These are phyloP conservation scores for Lycium ferocissimum DNA, from an alignment of 257 asterid species.

Conservation along the genomic window DNA sequence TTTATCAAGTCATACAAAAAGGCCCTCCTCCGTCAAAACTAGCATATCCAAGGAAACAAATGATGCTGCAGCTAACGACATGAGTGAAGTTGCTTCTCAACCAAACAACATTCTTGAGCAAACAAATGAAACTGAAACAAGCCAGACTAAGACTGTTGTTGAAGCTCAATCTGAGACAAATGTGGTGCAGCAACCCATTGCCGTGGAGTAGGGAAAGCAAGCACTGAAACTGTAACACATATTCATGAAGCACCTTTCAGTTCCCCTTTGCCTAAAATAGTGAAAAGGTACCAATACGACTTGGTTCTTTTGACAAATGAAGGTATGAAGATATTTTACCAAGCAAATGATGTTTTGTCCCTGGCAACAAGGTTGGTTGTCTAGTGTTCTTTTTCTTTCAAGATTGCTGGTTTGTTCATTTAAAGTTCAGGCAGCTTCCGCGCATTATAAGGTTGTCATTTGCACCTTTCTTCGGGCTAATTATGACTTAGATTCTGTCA, in stretches of 20 bases:
- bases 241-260: constrained; percentile 30
- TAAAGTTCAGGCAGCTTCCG: constrained; percentile 14
- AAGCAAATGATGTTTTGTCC: constrained; percentile 46
- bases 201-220: constrained; percentile 46
- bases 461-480: constrained; percentile 39
- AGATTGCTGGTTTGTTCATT: constrained; percentile 41
- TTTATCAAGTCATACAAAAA: constrained; percentile 31
- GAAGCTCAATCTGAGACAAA: constrained; percentile 43
- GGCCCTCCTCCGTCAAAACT: constrained; percentile 9
- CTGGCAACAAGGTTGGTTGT: constrained; percentile 45
- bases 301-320: constrained; percentile 37
- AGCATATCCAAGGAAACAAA: constrained; percentile 31
- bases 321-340: constrained; percentile 41
- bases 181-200: constrained; percentile 40
- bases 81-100: constrained; percentile 22
- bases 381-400: constrained; percentile 43
- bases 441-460: constrained; percentile 5
- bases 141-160: constrained; percentile 36
- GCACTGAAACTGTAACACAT: constrained; percentile 31
- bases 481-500: constrained; percentile 38
- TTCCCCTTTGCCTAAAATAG: constrained; percentile 38
- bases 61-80: constrained; percentile 14
- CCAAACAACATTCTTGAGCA: constrained; percentile 23
- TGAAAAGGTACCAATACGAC: constrained; percentile 45
- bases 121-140: constrained; percentile 38